Base-by-base conservation (phyloP, 768 basidiomycete genomes). In the Chalciporus piperatus region DNA sequence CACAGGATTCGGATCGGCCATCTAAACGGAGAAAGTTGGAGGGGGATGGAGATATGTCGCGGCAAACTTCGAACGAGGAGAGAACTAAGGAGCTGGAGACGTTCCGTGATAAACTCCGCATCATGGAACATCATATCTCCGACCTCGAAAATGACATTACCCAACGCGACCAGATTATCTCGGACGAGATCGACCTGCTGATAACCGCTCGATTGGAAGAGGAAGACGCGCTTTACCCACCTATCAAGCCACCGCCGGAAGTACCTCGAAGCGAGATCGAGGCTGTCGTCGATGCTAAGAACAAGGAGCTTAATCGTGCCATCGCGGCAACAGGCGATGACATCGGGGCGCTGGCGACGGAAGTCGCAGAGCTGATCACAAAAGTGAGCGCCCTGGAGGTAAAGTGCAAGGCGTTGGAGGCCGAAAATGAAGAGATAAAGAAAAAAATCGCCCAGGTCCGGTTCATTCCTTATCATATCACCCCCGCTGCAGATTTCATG, bases 91-190 rank as follows among this genome's bases (percentile, higher is more conserved):
- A 66, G 27, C 41, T 69, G 27, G 68, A 66, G 20, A 49, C 17
- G 4, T 57, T 74, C 25, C 58, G 53, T 17, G 70, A 71, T 12
- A 56, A 59, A n/a, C 52, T 76, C 49, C 30, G 43, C 22, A 45
- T 47, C 4, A 61, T 75, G 7, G 64, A 66, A 12, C 46, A 50
- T 40, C 63, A 66, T 14, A 48, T 76, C 32, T 3, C 52, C 22
- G 69, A 72, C 17, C 58, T 76, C 22, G 61, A 71, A 53, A 73
- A 75, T 48, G 67, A 70, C 41, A 55, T 75, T 19, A 58, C 52
- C 3, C 74, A 75, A 54, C 68, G 67, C 48, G 62, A 73, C 47
- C 37, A 43, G 22, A 50, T 64, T 30, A 16, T 73, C 28, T 56
- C 61, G 4, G 59, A 62, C 17, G 59, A 70, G 48, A 60, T 74